phyloP scores from a whole-genome alignment of 2,329 filamentous ascomycete genomes.

The Akanthomyces uredinophilus region DNA sequence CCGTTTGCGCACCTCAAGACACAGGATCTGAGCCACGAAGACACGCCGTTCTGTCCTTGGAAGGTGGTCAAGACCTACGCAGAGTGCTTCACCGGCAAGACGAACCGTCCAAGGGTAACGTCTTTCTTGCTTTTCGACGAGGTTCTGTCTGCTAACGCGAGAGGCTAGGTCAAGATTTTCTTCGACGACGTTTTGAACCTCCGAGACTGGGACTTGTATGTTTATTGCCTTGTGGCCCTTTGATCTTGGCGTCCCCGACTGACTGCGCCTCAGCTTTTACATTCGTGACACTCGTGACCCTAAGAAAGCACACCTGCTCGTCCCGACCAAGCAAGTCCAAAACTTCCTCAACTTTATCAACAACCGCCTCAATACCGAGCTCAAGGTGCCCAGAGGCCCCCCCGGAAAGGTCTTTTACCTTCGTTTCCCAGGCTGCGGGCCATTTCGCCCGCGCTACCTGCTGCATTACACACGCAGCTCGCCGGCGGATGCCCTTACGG shows the following conservation, averaged over 20 bases:
- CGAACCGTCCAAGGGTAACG: conserved; percentile 43
- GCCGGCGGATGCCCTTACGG: conserved; percentile 27
- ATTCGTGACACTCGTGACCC: conserved; percentile 47
- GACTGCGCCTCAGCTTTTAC: conserved; percentile 53
- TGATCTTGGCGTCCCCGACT: neutral
- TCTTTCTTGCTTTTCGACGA: conserved; percentile 19
- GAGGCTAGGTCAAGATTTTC: conserved; percentile 37
- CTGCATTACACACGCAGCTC: conserved; percentile 57
- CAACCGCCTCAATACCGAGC: conserved; percentile 42
- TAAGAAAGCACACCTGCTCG: conserved; percentile 57
- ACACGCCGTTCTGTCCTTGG: conserved; percentile 44
- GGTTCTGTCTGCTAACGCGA: conserved; percentile 12
- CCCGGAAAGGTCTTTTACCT: conserved; percentile 53
- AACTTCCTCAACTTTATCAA: conserved; percentile 63
- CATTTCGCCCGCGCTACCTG: conserved; percentile 63
- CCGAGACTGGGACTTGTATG: conserved; percentile 73
- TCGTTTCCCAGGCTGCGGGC: conserved; percentile 54
- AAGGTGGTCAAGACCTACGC: conserved; percentile 53
- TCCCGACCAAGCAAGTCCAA: conserved; percentile 62
- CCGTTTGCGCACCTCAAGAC: neutral
- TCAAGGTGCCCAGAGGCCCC: conserved; percentile 53
- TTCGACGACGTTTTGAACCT: conserved; percentile 57
- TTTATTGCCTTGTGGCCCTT: neutral
- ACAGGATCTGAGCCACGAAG: conserved; percentile 13
- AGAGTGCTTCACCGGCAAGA: conserved; percentile 50